These are phyloP conservation scores for Annulohypoxylon bovei DNA, from an alignment of 495 filamentous ascomycete genomes.

Conservation along the genomic window DNA sequence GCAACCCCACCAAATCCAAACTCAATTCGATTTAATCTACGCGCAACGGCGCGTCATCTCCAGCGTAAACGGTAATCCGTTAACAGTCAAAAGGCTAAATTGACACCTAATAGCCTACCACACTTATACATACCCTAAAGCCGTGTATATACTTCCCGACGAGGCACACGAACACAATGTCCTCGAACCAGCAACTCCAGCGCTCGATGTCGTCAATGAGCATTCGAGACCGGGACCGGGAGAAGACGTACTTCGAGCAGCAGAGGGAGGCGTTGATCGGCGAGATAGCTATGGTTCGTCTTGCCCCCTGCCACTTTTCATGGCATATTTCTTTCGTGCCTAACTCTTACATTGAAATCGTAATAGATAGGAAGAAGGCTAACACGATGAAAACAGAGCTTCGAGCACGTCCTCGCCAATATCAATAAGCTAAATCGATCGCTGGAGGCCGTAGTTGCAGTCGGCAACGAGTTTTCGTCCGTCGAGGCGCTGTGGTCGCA, in stretches of 20 bases:
- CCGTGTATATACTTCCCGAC: neutral
- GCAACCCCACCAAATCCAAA: constrained; percentile 26
- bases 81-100: neutral
- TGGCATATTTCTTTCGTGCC: neutral
- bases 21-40: constrained; percentile 16
- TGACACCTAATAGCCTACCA: neutral
- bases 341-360: too few species aligned
- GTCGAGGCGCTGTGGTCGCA: constrained; percentile 97
- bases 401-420: constrained; percentile 94
- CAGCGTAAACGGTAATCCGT: neutral
- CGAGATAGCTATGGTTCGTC: constrained; percentile 79
- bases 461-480: constrained; percentile 96
- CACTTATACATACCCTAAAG: neutral
- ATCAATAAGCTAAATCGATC: constrained; percentile 95
- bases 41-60: constrained; percentile 10
- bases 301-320: neutral
- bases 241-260: constrained; percentile 74
- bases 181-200: constrained; percentile 42
- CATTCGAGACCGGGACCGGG: constrained; percentile 44
- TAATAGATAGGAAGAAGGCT: neutral
- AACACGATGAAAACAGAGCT: constrained; percentile 63
- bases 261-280: constrained; percentile 79
- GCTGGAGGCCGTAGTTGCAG: constrained; percentile 90
- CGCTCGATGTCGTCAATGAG: constrained; percentile 48
- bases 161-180: constrained; percentile 38